These are phyloP conservation scores for Ambrosiella beaveri DNA, from an alignment of 2,329 filamentous ascomycete genomes.

Conservation along the genomic window DNA sequence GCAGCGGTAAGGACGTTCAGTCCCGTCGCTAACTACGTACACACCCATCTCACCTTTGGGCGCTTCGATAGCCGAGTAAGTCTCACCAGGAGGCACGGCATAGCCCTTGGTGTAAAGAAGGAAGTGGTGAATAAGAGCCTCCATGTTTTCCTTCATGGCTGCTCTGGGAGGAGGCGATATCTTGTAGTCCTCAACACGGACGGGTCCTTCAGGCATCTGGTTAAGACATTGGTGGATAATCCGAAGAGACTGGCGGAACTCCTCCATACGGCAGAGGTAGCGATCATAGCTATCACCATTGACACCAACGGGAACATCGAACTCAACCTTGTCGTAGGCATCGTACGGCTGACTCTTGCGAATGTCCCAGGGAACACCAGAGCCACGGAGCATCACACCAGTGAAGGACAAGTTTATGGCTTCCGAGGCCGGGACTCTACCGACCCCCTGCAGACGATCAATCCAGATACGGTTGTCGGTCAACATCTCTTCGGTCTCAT, in stretches of 20 bases:
- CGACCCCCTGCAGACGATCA: conserved; percentile 74
- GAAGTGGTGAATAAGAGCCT: conserved; percentile 98
- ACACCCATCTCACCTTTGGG: conserved; percentile 99
- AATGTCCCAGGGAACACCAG: conserved; percentile 88
- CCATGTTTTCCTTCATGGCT: conserved; percentile 99
- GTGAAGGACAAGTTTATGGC: conserved; percentile 96
- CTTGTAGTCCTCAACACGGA: conserved; percentile 98
- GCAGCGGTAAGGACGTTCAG: conserved; percentile 89
- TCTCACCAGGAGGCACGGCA: conserved; percentile 89
- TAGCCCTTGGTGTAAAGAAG: conserved; percentile 98
- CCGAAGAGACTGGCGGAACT: conserved; percentile 93
- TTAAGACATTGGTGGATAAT: conserved; percentile 99
- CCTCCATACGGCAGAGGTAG: conserved; percentile 98
- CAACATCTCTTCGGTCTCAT: conserved; percentile 95
- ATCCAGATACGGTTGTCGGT: conserved; percentile 99
- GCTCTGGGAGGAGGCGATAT: conserved; percentile 84
- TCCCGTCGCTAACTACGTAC: conserved; percentile 87
- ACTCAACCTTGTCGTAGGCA: conserved; percentile 93
- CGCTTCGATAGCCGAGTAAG: conserved; percentile 96
- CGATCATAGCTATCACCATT: conserved; percentile 99
- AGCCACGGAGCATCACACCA: conserved; percentile 94
- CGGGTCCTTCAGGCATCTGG: conserved; percentile 90
- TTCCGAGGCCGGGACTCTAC: conserved; percentile 78
- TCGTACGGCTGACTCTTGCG: conserved; percentile 96
- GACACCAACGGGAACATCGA: conserved; percentile 88